Conservation (phyloP, 2,329 filamentous ascomycete species). For the Claviceps digitariae region DNA sequence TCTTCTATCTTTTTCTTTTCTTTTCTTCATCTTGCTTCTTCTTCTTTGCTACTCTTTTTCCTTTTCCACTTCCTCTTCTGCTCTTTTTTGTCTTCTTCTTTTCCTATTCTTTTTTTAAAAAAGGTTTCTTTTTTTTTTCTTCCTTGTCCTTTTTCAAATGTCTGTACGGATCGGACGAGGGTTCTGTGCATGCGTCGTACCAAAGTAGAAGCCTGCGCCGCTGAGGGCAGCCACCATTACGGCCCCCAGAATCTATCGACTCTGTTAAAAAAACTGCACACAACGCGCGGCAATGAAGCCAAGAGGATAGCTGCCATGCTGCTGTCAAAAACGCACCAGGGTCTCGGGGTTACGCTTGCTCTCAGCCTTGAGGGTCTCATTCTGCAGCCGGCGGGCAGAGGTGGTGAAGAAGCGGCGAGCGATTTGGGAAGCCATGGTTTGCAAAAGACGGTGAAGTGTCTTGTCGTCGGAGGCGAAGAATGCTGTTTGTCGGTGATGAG, state of each 20-base stretch:
- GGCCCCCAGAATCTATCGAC: slow-evolving; percentile 63
- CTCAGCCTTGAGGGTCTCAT: slow-evolving; percentile 40
- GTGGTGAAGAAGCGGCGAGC: slow-evolving; percentile 43
- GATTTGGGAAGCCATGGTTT: slow-evolving; percentile 40
- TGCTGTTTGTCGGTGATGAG: background rate
- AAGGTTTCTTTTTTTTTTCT: too few relatives aligned
- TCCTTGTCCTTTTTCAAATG: too few relatives aligned
- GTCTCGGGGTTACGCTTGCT: slow-evolving; percentile 39
- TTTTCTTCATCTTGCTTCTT: too few relatives aligned
- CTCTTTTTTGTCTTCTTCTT: too few relatives aligned
- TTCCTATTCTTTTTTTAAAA: too few relatives aligned
- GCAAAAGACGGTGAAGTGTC: slow-evolving; percentile 8
- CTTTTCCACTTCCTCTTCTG: background rate
- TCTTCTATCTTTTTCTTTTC: background rate
- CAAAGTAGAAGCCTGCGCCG: slow-evolving; percentile 82
- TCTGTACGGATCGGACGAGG: background rate
- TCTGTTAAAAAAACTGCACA: background rate
- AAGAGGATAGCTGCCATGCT: too few relatives aligned
- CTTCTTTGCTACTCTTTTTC: background rate
- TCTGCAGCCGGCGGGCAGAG: slow-evolving; percentile 35
- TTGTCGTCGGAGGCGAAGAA: slow-evolving; percentile 2
- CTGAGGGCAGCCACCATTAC: slow-evolving; percentile 84
- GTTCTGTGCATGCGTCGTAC: slow-evolving; percentile 29
- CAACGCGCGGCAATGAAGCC: background rate
- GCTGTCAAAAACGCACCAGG: slow-evolving; percentile 23